phyloP scores from a whole-genome alignment of 1,284 basidiomycete species.

The Sphagnurus paluster region DNA sequence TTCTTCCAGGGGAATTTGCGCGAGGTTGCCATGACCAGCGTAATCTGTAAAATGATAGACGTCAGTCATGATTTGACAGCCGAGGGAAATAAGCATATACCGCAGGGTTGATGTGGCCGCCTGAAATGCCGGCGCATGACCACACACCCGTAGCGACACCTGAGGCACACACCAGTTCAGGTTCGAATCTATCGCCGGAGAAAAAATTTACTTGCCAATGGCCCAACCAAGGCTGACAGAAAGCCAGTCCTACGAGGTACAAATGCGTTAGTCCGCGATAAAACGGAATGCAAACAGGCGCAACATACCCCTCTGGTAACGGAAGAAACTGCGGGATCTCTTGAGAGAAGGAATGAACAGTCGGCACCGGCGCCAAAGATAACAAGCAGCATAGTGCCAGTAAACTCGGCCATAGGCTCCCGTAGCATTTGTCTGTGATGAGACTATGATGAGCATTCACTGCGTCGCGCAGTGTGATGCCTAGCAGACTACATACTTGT shows the following conservation, averaged over 20 bases:
- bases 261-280: slow-evolving; percentile 20
- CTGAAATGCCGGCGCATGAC: slow-evolving; percentile 61
- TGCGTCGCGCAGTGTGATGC: neutral
- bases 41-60: slow-evolving; percentile 36
- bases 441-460: neutral
- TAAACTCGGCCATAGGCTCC: slow-evolving; percentile 65
- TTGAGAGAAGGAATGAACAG: slow-evolving; percentile 60
- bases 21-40: slow-evolving; percentile 63
- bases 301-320: slow-evolving; percentile 56
- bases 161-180: slow-evolving; percentile 10
- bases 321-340: slow-evolving; percentile 48
- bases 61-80: slow-evolving; percentile 4
- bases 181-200: slow-evolving; percentile 26
- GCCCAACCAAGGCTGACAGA: slow-evolving; percentile 66
- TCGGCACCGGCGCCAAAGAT: slow-evolving; percentile 62
- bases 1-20: slow-evolving; percentile 74
- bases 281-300: slow-evolving; percentile 13
- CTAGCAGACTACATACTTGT: slow-evolving; percentile 40
- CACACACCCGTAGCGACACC: slow-evolving; percentile 57
- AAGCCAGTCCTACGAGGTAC: slow-evolving; percentile 50
- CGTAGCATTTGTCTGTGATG: slow-evolving; percentile 40
- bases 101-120: slow-evolving; percentile 76
- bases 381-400: slow-evolving; percentile 63
- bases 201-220: slow-evolving; percentile 45
- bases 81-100: slow-evolving; percentile 30